These are phyloP conservation scores for Edaphochlamys debaryana DNA, from an alignment of 139 green algal species.

Conservation along the genomic window DNA sequence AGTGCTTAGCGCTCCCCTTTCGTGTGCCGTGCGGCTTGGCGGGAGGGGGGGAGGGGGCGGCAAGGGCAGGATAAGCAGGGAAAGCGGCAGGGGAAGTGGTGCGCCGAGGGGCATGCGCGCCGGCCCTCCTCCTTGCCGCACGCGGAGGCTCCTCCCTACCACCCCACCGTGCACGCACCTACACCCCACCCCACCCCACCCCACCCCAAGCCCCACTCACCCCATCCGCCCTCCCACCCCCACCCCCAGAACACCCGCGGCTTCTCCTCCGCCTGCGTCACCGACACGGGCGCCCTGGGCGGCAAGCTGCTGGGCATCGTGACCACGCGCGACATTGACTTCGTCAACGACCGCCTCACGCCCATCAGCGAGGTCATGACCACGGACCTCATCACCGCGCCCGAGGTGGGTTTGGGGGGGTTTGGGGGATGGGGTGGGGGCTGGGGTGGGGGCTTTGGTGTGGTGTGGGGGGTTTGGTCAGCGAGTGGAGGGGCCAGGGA, in stretches of 20 bases:
- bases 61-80: too few relatives aligned
- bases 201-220: too few relatives aligned
- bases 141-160: too few relatives aligned
- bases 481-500: neutral
- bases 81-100: too few relatives aligned
- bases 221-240: neutral
- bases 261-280: slow-evolving; percentile 77
- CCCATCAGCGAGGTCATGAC: slow-evolving; percentile 86
- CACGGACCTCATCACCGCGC: slow-evolving; percentile 36
- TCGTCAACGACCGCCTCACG: slow-evolving; percentile 78
- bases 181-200: neutral
- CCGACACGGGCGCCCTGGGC: slow-evolving; percentile 83
- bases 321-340: slow-evolving; percentile 83
- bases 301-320: slow-evolving; percentile 90
- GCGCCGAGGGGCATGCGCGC: too few relatives aligned
- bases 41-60: too few relatives aligned
- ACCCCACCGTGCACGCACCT: neutral
- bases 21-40: too few relatives aligned
- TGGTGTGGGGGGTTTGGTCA: neutral
- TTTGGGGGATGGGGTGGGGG: neutral
- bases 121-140: too few relatives aligned
- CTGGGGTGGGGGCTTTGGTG: neutral
- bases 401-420: neutral
- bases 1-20: too few relatives aligned
- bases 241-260: slow-evolving; percentile 28